Evolutionary conservation across 2,329 filamentous ascomycete species (phyloP).

Genomic region (Penicillium sp.): DNA sequence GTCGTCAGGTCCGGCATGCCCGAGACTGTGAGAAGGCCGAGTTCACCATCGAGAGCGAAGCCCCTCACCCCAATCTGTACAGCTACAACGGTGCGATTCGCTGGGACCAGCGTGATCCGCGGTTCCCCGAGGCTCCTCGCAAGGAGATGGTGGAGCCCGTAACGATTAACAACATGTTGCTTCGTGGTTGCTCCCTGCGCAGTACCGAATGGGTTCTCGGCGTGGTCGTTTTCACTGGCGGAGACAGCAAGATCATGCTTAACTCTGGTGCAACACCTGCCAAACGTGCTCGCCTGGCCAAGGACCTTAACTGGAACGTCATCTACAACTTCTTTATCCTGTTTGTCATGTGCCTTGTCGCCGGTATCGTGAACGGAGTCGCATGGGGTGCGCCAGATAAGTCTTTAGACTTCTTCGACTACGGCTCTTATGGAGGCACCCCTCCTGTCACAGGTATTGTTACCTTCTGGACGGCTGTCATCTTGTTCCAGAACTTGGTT

Average conservation of each 20-base stretch:
- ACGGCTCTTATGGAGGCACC: conserved; percentile 69
- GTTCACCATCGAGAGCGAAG: conserved; percentile 84
- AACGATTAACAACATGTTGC: conserved; percentile 87
- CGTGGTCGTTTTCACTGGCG: conserved; percentile 87
- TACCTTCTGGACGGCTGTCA: conserved; percentile 91
- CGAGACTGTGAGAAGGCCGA: conserved; percentile 85
- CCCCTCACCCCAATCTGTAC: conserved; percentile 89
- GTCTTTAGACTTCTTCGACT: conserved; percentile 78
- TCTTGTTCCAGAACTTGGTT: conserved; percentile 97
- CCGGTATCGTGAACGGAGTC: conserved; percentile 77
- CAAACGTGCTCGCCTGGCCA: conserved; percentile 85
- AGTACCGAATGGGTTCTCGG: conserved; percentile 97
- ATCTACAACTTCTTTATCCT: conserved; percentile 93
- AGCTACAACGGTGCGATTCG: conserved; percentile 85
- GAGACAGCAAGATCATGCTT: conserved; percentile 99
- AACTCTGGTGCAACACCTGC: conserved; percentile 93
- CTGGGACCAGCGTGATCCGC: conserved; percentile 70
- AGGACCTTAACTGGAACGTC: conserved; percentile 95
- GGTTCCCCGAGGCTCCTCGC: conserved; percentile 56
- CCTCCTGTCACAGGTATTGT: conserved; percentile 82
- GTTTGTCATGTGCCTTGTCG: conserved; percentile 79
- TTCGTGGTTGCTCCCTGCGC: conserved; percentile 85
- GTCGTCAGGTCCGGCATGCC: conserved; percentile 76
- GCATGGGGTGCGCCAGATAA: conserved; percentile 71
- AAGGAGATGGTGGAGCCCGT: conserved; percentile 87